Percentiles rank a stretch among this genome's conserved stretches.
Conservation (phyloP, 1,284 basidiomycete species). For the Tilletia indica region DNA sequence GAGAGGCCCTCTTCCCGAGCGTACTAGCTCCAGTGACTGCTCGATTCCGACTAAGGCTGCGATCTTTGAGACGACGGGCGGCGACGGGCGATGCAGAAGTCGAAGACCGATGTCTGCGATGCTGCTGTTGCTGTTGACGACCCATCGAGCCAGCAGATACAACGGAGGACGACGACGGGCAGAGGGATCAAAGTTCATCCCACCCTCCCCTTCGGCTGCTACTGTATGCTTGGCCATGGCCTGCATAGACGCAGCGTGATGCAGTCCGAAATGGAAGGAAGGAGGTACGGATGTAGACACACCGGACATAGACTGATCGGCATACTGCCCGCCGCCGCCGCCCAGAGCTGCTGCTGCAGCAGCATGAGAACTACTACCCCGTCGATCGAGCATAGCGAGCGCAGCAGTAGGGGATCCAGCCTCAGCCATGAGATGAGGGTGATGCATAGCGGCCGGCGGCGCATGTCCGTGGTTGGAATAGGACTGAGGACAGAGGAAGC, state of each 20-base stretch:
- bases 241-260: neutral
- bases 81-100: slow-evolving; percentile 1
- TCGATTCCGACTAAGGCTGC: neutral
- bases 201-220: too few relatives aligned
- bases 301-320: neutral
- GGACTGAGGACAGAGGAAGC: neutral
- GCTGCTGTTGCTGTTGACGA: neutral
- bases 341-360: neutral
- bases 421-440: neutral
- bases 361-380: neutral
- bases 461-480: slow-evolving; percentile 8
- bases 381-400: too few relatives aligned
- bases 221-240: neutral
- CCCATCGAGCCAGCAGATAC: too few relatives aligned
- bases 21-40: too few relatives aligned
- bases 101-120: neutral
- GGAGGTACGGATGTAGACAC: neutral
- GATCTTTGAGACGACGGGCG: neutral
- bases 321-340: neutral
- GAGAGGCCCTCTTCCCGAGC: too few relatives aligned
- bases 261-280: slow-evolving; percentile 14
- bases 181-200: too few relatives aligned
- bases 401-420: too few relatives aligned
- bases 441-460: neutral
- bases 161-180: too few relatives aligned